These are phyloP conservation scores for Fusarium nurragi DNA, from an alignment of 2,329 filamentous ascomycete genomes.

Conservation along the genomic window DNA sequence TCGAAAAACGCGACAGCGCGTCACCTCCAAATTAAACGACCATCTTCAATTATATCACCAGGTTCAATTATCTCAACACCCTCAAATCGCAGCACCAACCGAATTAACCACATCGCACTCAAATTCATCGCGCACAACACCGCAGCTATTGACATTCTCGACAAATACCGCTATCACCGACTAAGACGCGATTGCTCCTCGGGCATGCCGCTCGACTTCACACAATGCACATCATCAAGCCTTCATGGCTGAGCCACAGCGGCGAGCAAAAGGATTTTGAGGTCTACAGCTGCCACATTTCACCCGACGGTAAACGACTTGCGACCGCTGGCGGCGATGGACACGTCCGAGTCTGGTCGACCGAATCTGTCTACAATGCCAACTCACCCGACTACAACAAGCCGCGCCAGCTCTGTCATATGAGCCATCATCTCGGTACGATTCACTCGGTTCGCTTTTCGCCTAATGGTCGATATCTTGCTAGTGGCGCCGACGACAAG, in stretches of 20 bases:
- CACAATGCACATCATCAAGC: conserved; percentile 88
- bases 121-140: not conserved
- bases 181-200: conserved; percentile 11
- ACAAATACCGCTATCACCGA: conserved; percentile 1
- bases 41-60: conserved; percentile 21
- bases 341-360: conserved; percentile 97
- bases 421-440: conserved; percentile 98
- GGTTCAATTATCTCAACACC: conserved; percentile 10
- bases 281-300: conserved; percentile 98
- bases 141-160: not conserved
- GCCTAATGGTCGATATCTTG: conserved; percentile 91
- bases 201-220: conserved; percentile 39
- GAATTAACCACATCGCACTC: conserved; percentile 7
- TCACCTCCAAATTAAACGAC: conserved; percentile 29
- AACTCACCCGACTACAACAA: conserved; percentile 75
- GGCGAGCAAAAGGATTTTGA: conserved; percentile 98
- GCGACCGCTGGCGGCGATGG: conserved; percentile 97
- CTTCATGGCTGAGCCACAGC: conserved; percentile 93
- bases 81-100: not conserved
- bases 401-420: conserved; percentile 93
- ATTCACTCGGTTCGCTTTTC: conserved; percentile 98
- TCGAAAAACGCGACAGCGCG: conserved; percentile 40
- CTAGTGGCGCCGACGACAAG: conserved; percentile 97
- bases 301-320: conserved; percentile 88
- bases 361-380: conserved; percentile 88